Evolutionary conservation across 129 eudicot genomes (phyloP).

Genomic region (Gnaphalium uliginosum): DNA sequence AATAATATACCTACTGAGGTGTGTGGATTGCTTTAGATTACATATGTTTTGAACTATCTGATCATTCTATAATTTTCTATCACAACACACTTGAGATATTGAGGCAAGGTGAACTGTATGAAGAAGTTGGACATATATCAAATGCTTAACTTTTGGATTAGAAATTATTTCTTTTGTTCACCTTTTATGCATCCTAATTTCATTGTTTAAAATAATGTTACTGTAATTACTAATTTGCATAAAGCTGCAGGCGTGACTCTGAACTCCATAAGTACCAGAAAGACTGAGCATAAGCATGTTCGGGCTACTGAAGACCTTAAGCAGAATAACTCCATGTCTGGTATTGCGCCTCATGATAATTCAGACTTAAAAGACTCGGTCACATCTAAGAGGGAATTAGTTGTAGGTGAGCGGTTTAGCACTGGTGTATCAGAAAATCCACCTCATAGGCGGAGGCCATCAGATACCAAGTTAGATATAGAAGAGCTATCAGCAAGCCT

Average conservation of each 20-base stretch:
- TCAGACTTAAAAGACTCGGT: constrained; percentile 41
- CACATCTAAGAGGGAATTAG: constrained; percentile 50
- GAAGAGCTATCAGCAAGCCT: constrained; percentile 34
- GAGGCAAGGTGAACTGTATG: constrained; percentile 7
- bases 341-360: neutral
- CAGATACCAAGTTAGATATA: constrained; percentile 42
- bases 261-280: constrained; percentile 38
- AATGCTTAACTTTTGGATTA: neutral
- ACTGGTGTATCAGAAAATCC: constrained; percentile 32
- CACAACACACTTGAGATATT: neutral
- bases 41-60: neutral
- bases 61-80: neutral
- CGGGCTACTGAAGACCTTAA: constrained; percentile 37
- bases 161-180: neutral
- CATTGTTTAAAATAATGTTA: constrained; percentile 11
- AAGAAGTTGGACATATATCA: neutral
- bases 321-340: constrained; percentile 25
- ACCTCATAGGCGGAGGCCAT: constrained; percentile 45
- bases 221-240: constrained; percentile 15
- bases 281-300: constrained; percentile 44
- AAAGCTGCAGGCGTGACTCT: constrained; percentile 65
- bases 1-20: neutral
- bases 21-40: neutral
- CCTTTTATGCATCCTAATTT: neutral
- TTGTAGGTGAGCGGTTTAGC: constrained; percentile 15